Evolutionary conservation across 2,329 filamentous ascomycete species (phyloP).

Genomic region (Hymenoscyphus albidus): DNA sequence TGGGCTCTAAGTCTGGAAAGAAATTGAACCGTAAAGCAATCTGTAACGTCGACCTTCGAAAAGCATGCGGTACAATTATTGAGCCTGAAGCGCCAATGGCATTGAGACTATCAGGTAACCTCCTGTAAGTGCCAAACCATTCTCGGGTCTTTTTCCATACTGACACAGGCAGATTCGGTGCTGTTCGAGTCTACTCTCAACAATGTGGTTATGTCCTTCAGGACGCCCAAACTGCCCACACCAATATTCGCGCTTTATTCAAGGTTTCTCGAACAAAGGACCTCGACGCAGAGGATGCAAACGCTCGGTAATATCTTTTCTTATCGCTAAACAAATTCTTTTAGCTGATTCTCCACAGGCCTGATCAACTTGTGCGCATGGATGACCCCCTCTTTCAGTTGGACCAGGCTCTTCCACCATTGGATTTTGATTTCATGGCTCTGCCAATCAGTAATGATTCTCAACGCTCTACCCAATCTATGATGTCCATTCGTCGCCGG

Average conservation of each 20-base stretch:
- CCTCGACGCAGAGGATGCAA: slow-evolving; percentile 68
- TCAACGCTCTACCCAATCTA: slow-evolving; percentile 31
- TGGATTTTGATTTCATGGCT: slow-evolving; percentile 49
- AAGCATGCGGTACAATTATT: slow-evolving; percentile 85
- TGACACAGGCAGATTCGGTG: slow-evolving; percentile 57
- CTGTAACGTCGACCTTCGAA: slow-evolving; percentile 78
- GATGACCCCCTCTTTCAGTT: slow-evolving; percentile 82
- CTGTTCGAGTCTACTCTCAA: slow-evolving; percentile 79
- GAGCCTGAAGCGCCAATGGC: slow-evolving; percentile 84
- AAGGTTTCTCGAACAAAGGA: slow-evolving; percentile 53
- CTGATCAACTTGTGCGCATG: slow-evolving; percentile 68
- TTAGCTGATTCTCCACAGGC: slow-evolving; percentile 45
- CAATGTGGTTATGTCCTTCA: slow-evolving; percentile 83
- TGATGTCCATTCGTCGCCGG: slow-evolving; percentile 33
- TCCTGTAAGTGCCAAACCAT: slow-evolving; percentile 57
- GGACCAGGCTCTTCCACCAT: slow-evolving; percentile 56
- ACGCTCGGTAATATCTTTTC: slow-evolving; percentile 56
- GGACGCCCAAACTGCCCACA: slow-evolving; percentile 72
- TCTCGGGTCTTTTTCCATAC: not conserved
- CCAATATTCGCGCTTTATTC: slow-evolving; percentile 67
- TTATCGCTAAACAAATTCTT: not conserved
- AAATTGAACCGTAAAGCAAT: slow-evolving; percentile 83
- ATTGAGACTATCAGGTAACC: slow-evolving; percentile 80
- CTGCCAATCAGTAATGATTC: slow-evolving; percentile 20
- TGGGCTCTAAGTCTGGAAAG: slow-evolving; percentile 69